These are phyloP conservation scores for Aspergillus quadrilineatus DNA, from an alignment of 2,329 filamentous ascomycete genomes.

Conservation along the genomic window DNA sequence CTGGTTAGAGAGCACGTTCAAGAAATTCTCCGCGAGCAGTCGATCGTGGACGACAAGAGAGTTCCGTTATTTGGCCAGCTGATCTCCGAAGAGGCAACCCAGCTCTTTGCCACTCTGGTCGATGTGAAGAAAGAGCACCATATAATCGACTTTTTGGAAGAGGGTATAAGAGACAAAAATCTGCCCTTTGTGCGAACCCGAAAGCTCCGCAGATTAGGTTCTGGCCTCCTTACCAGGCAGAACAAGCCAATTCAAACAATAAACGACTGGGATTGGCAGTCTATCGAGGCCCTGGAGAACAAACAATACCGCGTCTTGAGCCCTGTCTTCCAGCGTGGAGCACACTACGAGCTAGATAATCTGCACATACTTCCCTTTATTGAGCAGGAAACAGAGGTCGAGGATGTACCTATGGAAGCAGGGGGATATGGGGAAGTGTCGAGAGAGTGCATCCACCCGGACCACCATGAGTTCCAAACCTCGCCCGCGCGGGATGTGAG, in stretches of 20 bases:
- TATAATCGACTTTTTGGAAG: not conserved
- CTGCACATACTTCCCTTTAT: constrained; percentile 10
- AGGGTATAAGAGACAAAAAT: not conserved
- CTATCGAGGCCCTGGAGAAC: not conserved
- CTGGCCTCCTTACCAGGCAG: constrained; percentile 2
- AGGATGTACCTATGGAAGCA: not conserved
- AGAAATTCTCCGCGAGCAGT: not conserved
- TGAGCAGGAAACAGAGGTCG: not conserved
- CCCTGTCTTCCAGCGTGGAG: not conserved
- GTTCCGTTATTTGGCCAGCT: not conserved
- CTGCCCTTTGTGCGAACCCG: not conserved
- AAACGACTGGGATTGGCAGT: not conserved
- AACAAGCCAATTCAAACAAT: not conserved
- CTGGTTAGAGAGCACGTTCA: not conserved
- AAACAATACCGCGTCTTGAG: constrained; percentile 14
- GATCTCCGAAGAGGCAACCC: not conserved
- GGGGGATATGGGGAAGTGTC: constrained; percentile 11
- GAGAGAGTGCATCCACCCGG: constrained; percentile 10
- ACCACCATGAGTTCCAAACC: constrained; percentile 11
- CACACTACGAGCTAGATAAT: constrained; percentile 7
- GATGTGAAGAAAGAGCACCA: not conserved
- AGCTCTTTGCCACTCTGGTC: not conserved
- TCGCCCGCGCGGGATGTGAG: not conserved
- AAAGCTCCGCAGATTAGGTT: not conserved
- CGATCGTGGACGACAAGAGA: not conserved